Base-by-base conservation (phyloP, 495 filamentous ascomycete genomes). In the Cercophora newfieldiana region DNA sequence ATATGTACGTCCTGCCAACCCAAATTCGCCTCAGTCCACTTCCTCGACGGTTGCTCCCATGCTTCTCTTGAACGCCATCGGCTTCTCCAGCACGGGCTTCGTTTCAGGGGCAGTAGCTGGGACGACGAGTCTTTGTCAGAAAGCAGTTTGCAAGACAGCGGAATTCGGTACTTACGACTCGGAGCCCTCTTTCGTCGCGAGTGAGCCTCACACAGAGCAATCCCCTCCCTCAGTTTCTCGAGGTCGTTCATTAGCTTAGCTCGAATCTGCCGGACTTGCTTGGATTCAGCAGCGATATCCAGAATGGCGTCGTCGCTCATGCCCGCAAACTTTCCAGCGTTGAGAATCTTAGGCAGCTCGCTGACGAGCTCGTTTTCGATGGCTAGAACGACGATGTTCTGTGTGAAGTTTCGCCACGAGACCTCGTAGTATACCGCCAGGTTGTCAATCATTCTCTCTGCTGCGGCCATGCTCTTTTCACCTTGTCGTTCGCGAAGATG, bases 371-470 rank as follows among this genome's bases (percentile, higher is more conserved):
- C 65, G 64, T 70, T 69, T 58, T 78, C 67, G 51, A 76, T 29
- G 19, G 66, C 68, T 1, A 79, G 66, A 31, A 65, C 68, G 37
- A 75, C 54, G 25, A 74, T 56, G 22, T 75, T 77, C 26, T 75
- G 66, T 1, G 69, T 64, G 50, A 75, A 75, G 1, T 66, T 71
- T 25, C 60, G 22, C 6, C 64, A 61, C 2, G 69, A 70, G 21
- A 72, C 67, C 67, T 80, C 71, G 61, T 80, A 76, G 54, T 81
- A 79, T 18, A 68, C 74, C 33, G 71, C 69, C 25, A 75, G 66
- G 69, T 73, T 78, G 37, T 77, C 71, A 55, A 79, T 72, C 18
- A 79, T 62, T 10, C 51, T 70, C 2, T 75, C 73, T 18, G 68
- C 50, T 50, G 48, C 33, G 30, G 22, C 57, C 61, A 26, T 24